Percentiles rank a stretch among this genome's conserved stretches.
Conservation (phyloP, 2,329 filamentous ascomycete species). For the Pleomassaria siparia region DNA sequence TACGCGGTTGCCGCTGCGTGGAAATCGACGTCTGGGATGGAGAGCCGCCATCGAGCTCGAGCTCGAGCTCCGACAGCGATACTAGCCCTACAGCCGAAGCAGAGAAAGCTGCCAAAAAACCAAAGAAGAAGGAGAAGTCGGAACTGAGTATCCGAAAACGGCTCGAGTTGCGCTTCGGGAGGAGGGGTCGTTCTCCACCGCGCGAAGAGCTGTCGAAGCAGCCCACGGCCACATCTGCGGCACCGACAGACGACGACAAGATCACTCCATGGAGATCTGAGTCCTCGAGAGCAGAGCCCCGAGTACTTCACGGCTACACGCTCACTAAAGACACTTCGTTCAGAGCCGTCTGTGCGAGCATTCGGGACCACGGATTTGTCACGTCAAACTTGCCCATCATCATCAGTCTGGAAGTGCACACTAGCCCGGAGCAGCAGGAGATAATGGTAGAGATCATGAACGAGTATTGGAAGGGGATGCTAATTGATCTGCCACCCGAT, state of each 20-base stretch:
- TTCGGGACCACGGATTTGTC: conserved; percentile 76
- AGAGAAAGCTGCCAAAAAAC: conserved; percentile 23
- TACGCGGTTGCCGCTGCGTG: conserved; percentile 80
- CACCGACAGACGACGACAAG: conserved; percentile 16
- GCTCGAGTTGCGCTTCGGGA: conserved; percentile 34
- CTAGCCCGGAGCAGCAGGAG: conserved; percentile 78
- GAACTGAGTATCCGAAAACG: conserved; percentile 38
- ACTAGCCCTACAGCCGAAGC: conserved; percentile 17
- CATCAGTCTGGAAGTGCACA: conserved; percentile 89
- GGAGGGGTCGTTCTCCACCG: conserved; percentile 23
- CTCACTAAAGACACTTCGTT: conserved; percentile 85
- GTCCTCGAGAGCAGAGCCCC: conserved; percentile 61
- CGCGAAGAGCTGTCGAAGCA: conserved; percentile 21
- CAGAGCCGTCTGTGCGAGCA: conserved; percentile 78
- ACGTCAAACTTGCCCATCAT: conserved; percentile 78
- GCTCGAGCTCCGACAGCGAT: conserved; percentile 43
- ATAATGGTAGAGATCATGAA: conserved; percentile 94
- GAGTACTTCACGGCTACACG: conserved; percentile 82
- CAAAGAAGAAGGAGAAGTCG: conserved; percentile 32
- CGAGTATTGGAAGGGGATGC: conserved; percentile 75
- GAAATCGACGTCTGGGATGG: conserved; percentile 97
- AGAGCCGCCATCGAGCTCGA: conserved; percentile 46
- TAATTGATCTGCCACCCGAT: conserved; percentile 63
- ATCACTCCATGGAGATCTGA: conserved; percentile 37
- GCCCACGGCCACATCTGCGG: conserved; percentile 6